These are phyloP conservation scores for Mortierella claussenii DNA, from an alignment of 192 early-diverging fungal species.

Conservation along the genomic window DNA sequence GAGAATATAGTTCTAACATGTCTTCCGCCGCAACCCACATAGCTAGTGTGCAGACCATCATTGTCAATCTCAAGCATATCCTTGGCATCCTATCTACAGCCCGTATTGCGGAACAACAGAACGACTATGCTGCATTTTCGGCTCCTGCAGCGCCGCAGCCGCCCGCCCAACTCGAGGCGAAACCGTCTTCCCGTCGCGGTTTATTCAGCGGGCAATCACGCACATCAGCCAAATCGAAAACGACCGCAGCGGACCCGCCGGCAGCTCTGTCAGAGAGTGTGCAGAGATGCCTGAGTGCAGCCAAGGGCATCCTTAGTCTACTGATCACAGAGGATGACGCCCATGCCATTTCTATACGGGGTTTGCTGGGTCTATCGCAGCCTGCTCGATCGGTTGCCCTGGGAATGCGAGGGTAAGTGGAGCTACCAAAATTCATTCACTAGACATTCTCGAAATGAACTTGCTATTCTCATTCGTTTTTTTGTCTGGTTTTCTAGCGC, in stretches of 20 bases:
- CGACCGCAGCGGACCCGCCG: neutral
- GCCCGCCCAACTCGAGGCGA: neutral
- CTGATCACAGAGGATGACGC: slow-evolving; percentile 37
- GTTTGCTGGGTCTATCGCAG: slow-evolving; percentile 30
- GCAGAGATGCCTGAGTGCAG: slow-evolving; percentile 27
- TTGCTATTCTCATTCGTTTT: too few species aligned
- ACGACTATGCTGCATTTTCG: neutral
- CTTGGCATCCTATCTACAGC: slow-evolving; percentile 15
- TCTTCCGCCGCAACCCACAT: too few species aligned
- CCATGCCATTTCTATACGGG: slow-evolving; percentile 24
- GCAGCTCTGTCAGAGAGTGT: slow-evolving; percentile 9
- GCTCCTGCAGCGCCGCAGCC: neutral
- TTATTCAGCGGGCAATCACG: slow-evolving; percentile 11
- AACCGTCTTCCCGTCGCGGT: neutral
- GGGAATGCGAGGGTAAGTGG: slow-evolving; percentile 70
- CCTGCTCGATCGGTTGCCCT: slow-evolving; percentile 37
- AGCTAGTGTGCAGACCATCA: slow-evolving; percentile 8
- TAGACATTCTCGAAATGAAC: too few species aligned
- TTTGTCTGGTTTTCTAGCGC: slow-evolving; percentile 53
- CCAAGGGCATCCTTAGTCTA: slow-evolving; percentile 19
- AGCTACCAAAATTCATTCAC: too few species aligned
- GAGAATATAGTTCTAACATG: too few species aligned
- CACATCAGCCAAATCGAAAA: slow-evolving; percentile 4
- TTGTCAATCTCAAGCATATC: slow-evolving; percentile 28
- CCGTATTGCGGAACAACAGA: slow-evolving; percentile 7